These are phyloP conservation scores for Leccinum truebloodii DNA, from an alignment of 768 basidiomycete species.

Conservation along the genomic window DNA sequence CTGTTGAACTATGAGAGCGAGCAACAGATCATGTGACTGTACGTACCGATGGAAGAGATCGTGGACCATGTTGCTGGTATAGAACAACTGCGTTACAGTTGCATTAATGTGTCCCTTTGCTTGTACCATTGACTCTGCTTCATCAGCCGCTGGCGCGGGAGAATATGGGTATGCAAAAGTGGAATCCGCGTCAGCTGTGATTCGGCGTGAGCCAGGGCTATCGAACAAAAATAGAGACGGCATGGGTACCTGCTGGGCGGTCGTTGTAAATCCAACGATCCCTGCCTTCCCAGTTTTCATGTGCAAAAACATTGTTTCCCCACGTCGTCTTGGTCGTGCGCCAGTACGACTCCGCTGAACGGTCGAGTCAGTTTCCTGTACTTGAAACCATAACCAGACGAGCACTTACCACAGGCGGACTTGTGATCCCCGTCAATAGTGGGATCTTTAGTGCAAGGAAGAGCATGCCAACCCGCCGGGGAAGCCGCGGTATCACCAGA, in stretches of 20 bases:
- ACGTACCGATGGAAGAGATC: constrained; percentile 75
- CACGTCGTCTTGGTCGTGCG: constrained; percentile 78
- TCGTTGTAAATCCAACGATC: constrained; percentile 69
- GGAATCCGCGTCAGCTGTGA: constrained; percentile 8
- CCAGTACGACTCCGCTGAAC: constrained; percentile 39
- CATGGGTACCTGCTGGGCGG: constrained; percentile 61
- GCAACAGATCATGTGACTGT: background rate
- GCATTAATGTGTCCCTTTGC: constrained; percentile 85
- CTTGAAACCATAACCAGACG: background rate
- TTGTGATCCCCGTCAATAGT: constrained; percentile 20
- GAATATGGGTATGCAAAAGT: constrained; percentile 76
- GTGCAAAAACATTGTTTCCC: constrained; percentile 92
- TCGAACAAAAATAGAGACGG: background rate
- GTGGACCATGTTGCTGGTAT: constrained; percentile 79
- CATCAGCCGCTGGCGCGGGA: constrained; percentile 55
- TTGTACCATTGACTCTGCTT: constrained; percentile 59
- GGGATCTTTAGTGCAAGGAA: constrained; percentile 75
- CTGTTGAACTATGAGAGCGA: constrained; percentile 36
- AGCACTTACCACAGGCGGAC: constrained; percentile 10
- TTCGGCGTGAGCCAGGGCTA: background rate
- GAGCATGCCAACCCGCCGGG: constrained; percentile 89
- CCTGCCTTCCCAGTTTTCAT: constrained; percentile 88
- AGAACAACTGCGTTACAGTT: constrained; percentile 88
- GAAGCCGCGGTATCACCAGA: constrained; percentile 77
- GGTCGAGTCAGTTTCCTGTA: constrained; percentile 2